Evolutionary conservation across 495 filamentous ascomycete genomes (phyloP), one percentile per base, ranked within the genome.

Genomic region (Lasiosphaeria miniovina): DNA sequence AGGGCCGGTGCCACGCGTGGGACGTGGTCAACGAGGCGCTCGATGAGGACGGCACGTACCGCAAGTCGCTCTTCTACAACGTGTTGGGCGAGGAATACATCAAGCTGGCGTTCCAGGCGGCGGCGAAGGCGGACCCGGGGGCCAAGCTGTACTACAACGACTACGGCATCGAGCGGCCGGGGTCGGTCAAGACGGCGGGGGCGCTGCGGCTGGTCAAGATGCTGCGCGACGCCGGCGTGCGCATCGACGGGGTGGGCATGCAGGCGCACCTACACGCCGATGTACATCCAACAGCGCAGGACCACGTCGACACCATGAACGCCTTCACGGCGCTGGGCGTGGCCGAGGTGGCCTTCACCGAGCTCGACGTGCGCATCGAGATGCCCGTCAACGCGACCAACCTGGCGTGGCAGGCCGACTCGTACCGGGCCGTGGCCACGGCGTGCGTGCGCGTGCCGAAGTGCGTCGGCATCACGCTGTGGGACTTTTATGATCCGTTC

Each of bases 11-110:
- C 71, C 78, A 82, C 52, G 72, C 63, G 40, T 75, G 72, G 83
- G 86, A 90, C 65, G 88, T 90, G 0, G 77, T 88, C 15, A 90
- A 90, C 71, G 87, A 90, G 68, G 83, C 83, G 36, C 82, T 89
- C 61, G 81, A 86, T 60, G 87, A 90, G 52, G 82, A 87, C 64
- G 88, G 85, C 36, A 77, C 78, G n/a, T 82, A 82, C 61, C 81
- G 86, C 52, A 57, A 75, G 55, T 78, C 68, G 52, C 72, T 82
- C 51, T 87, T 86, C 73, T 83, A 77, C 74, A 73, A 77, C 33
- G 74, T 82, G 11, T 65, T 86, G 32, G 84, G 84, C 9, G 77
- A 81, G 54, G 77, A 81, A 56, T 89, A 78, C 67, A 77, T 86
- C 60, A 72, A 71, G 12, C 81, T 86, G 49, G 84, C 84, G 43